Evolutionary conservation across 257 asterid species (phyloP).

Genomic region (Gardenia jasminoides): DNA sequence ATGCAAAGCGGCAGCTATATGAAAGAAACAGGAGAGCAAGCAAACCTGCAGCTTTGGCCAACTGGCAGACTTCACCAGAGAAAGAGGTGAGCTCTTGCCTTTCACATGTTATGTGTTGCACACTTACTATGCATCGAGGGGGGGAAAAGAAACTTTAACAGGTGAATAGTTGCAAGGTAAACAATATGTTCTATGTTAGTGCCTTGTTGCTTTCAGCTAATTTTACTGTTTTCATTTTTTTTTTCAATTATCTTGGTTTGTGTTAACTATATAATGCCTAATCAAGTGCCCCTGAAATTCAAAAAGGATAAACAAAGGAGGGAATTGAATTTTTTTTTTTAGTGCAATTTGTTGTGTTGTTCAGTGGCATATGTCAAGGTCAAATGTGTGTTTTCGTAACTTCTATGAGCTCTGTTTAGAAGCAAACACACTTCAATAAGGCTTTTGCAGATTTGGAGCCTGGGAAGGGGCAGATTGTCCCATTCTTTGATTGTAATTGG

Average conservation of each 20-base stretch:
- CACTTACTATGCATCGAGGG: neutral
- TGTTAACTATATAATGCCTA: neutral
- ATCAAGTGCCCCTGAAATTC: neutral
- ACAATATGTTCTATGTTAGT: neutral
- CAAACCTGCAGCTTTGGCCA: constrained; percentile 52
- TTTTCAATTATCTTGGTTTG: neutral
- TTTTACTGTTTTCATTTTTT: neutral
- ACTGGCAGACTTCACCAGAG: constrained; percentile 59
- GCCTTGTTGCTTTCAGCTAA: neutral
- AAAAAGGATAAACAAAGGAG: neutral
- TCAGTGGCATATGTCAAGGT: neutral
- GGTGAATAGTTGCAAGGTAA: neutral
- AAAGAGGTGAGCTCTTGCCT: constrained; percentile 53
- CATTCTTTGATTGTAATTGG: neutral
- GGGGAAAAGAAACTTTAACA: neutral
- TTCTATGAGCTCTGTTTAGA: neutral
- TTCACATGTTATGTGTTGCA: constrained; percentile 16
- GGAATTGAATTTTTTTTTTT: neutral
- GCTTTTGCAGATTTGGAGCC: neutral
- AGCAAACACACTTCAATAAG: neutral
- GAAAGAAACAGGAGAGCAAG: constrained; percentile 54
- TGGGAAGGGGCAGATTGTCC: neutral
- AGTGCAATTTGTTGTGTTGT: neutral
- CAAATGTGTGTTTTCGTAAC: neutral
- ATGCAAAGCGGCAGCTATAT: constrained; percentile 63